Conservation (phyloP, 2,329 filamentous ascomycete genomes). For the Gaeumannomyces tritici region DNA sequence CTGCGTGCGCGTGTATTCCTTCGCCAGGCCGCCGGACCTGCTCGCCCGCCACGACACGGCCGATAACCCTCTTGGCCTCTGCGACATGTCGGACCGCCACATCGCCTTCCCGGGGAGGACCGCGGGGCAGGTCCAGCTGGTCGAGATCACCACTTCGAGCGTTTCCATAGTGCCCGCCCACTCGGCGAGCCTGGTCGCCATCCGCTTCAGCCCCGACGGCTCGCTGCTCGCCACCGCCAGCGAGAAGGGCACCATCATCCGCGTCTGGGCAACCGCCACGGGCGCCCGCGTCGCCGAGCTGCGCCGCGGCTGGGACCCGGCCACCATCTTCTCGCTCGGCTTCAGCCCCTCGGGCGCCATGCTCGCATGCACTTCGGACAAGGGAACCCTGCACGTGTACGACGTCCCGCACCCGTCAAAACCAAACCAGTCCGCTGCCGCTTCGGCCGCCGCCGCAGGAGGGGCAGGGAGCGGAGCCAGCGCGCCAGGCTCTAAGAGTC, state of each 20-base stretch:
- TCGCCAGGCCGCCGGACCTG: conserved; percentile 62
- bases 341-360: conserved; percentile 75
- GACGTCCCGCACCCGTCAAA: conserved; percentile 55
- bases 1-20: conserved; percentile 71
- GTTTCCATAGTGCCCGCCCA: conserved; percentile 94
- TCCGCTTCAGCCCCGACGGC: conserved; percentile 72
- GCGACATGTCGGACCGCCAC: conserved; percentile 62
- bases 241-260: conserved; percentile 82
- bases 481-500: conserved; percentile 6
- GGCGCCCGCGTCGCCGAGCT: conserved; percentile 77
- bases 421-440: conserved; percentile 23
- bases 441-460: conserved; percentile 13
- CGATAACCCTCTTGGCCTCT: conserved; percentile 73
- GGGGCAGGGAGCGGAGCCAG: background rate
- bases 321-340: conserved; percentile 76
- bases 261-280: conserved; percentile 72
- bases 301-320: conserved; percentile 79
- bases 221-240: conserved; percentile 82
- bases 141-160: conserved; percentile 66
- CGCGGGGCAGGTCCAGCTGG: conserved; percentile 78
- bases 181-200: conserved; percentile 64
- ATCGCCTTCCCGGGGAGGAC: conserved; percentile 84
- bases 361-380: conserved; percentile 90
- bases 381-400: conserved; percentile 90
- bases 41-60: conserved; percentile 74